A percentile compares a stretch with the other conserved stretches of the same genome.
phyloP scores from a whole-genome alignment of 805 yeast genomes.

The Myxozyma nipponensis region DNA sequence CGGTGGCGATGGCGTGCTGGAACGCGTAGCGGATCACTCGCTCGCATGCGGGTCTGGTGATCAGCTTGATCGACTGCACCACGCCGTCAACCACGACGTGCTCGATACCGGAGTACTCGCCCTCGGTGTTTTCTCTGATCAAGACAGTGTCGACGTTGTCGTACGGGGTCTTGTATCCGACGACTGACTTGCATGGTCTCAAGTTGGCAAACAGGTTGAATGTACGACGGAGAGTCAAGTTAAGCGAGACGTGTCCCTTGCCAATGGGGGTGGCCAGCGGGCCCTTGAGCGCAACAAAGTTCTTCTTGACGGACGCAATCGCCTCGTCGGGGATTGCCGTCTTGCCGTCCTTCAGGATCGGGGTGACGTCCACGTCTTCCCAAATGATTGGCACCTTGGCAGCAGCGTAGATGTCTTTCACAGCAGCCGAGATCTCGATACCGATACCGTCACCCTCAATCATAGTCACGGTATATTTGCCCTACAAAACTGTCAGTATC shows the following conservation, averaged over 20 bases:
- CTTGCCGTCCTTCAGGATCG: slow-evolving; percentile 83
- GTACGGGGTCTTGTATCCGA: slow-evolving; percentile 90
- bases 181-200: slow-evolving; percentile 91
- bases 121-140: slow-evolving; percentile 98
- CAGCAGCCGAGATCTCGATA: slow-evolving; percentile 89
- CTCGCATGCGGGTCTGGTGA: slow-evolving; percentile 94
- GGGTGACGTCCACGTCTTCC: slow-evolving; percentile 96
- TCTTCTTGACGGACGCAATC: slow-evolving; percentile 85
- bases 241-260: slow-evolving; percentile 96
- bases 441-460: slow-evolving; percentile 98
- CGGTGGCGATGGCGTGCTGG: slow-evolving; percentile 87
- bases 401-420: slow-evolving; percentile 86
- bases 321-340: slow-evolving; percentile 87
- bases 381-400: slow-evolving; percentile 95
- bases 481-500: slow-evolving; percentile 38
- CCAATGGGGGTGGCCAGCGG: slow-evolving; percentile 97
- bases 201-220: slow-evolving; percentile 95
- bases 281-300: slow-evolving; percentile 94
- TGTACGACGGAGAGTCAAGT: slow-evolving; percentile 95
- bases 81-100: slow-evolving; percentile 98
- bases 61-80: slow-evolving; percentile 94
- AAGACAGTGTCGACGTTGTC: slow-evolving; percentile 87
- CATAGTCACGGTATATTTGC: slow-evolving; percentile 88
- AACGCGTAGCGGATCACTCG: slow-evolving; percentile 95
- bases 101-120: slow-evolving; percentile 98